Conservation (phyloP, 352 stramenopile species). For the Phytophthora cryptogea region DNA sequence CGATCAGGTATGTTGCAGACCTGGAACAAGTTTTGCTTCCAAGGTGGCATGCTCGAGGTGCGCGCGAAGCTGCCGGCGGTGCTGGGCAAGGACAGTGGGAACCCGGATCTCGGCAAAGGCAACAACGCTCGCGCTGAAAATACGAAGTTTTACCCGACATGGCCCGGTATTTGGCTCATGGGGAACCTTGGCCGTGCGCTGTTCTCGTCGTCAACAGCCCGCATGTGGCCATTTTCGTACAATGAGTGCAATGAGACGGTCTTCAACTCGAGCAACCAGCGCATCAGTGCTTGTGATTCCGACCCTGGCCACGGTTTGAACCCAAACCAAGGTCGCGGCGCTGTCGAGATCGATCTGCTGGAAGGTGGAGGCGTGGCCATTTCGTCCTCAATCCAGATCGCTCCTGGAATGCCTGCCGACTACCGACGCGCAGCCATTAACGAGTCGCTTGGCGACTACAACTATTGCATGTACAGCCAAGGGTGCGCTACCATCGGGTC, state of each 20-base stretch:
- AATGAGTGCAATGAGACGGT: slow-evolving; percentile 90
- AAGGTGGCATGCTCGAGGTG: slow-evolving; percentile 92
- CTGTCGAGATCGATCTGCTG: slow-evolving; percentile 96
- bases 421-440: slow-evolving; percentile 52
- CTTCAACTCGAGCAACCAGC: slow-evolving; percentile 75
- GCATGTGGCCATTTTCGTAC: slow-evolving; percentile 97
- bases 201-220: slow-evolving; percentile 92
- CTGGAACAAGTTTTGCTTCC: slow-evolving; percentile 95
- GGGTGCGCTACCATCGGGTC: slow-evolving; percentile 50
- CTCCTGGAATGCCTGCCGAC: slow-evolving; percentile 55
- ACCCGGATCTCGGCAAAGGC: slow-evolving; percentile 77
- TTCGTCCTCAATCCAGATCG: slow-evolving; percentile 80
- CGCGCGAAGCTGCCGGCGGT: slow-evolving; percentile 90
- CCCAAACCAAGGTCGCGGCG: slow-evolving; percentile 86
- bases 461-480: slow-evolving; percentile 51
- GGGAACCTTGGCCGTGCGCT: slow-evolving; percentile 95
- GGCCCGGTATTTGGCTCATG: slow-evolving; percentile 96
- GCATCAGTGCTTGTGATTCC: slow-evolving; percentile 89
- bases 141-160: slow-evolving; percentile 73
- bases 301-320: slow-evolving; percentile 93
- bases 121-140: slow-evolving; percentile 46
- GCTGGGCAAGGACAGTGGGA: slow-evolving; percentile 59
- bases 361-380: slow-evolving; percentile 81
- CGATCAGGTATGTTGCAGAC: slow-evolving; percentile 88
- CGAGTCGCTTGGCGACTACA: slow-evolving; percentile 26